Percentiles rank a stretch among this genome's conserved stretches.
phyloP scores from a whole-genome alignment of 2,329 filamentous ascomycete species.

The Neonectria punicea region DNA sequence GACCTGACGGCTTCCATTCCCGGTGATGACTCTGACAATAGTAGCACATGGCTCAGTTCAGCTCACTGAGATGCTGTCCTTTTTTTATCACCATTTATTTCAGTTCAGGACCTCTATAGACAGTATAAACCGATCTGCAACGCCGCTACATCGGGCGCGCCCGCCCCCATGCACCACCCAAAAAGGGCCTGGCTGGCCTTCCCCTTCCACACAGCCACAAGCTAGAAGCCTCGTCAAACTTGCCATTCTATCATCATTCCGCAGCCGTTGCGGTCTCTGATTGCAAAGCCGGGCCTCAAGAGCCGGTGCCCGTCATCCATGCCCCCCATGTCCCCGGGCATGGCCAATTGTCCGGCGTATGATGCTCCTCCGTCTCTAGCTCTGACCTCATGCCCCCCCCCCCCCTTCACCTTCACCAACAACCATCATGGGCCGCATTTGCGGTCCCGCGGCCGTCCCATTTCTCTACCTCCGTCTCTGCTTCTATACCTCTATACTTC shows the following conservation, averaged over 20 bases:
- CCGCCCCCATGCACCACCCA: too few species aligned
- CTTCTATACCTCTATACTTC: not conserved
- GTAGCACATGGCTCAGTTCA: too few species aligned
- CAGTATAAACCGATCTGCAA: not conserved
- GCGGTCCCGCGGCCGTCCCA: slow-evolving; percentile 6
- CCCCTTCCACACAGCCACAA: not conserved
- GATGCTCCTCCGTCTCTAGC: slow-evolving; percentile 2
- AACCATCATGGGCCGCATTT: slow-evolving; percentile 32
- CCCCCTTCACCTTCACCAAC: slow-evolving; percentile 13
- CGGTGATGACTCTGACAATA: too few species aligned
- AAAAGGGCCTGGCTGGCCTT: not conserved
- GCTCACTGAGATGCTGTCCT: too few species aligned
- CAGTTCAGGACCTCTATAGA: too few species aligned
- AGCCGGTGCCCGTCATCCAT: not conserved
- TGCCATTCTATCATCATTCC: not conserved
- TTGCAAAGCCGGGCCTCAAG: not conserved
- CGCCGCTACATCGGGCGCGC: not conserved
- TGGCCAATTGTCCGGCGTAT: slow-evolving; percentile 6
- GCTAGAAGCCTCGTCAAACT: not conserved
- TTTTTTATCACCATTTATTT: too few species aligned
- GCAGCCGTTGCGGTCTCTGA: not conserved
- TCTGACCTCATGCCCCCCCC: slow-evolving; percentile 24
- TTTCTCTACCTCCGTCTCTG: not conserved
- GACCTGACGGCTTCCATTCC: too few species aligned
- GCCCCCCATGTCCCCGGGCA: slow-evolving; percentile 2